Base-by-base conservation (phyloP, 371 early-diverging fungal species). In the Cokeromyces recurvatus region DNA sequence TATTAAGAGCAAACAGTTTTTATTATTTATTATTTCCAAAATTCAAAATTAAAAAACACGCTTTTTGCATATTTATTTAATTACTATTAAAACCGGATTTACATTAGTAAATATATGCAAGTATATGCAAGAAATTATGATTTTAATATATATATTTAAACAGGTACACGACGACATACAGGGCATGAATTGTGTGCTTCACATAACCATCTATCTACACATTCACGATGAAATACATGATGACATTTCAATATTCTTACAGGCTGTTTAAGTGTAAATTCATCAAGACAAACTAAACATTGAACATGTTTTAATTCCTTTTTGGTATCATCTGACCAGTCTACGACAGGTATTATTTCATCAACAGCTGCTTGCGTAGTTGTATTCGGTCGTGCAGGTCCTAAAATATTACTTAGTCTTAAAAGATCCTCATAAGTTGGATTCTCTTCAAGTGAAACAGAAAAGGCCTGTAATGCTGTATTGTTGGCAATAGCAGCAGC, bases 211-310 rank as follows among this genome's bases (percentile, higher is more conserved):
- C 82, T 71, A 65, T 94, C 92, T 6, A 94, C 82, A 59, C 94
- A 94, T 19, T 85, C 84, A 41, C 71, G 68, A 65, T 94, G 95
- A 66, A 90, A 94, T 22, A 82, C 84, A 56, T 94, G 95, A 20
- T 70, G 56, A 62, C 95, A 92, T 24, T 77, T 73, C 32, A 92
- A 60, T 12, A 82, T 72, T 22, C 90, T 64, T 23, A 90, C 72
- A 29, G 76, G 64, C 16, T 89, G 86, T 5, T 71, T 79, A 2
- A 72, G 66, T 12, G 70, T 78, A 58, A 88, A 90, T 11, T 74
- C 72, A 41, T 78, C 76, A 32, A 92, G 67, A 60, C 92, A 92
- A 19, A 92, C 71, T 4, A 78, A 54, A 37, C 75, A 74, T 22
- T 63, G 55, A 15, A 63, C 59, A 17, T 55, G 39, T 38, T 55